A percentile compares a stretch with the other conserved stretches of the same genome.
These are phyloP conservation scores for Penicillium tannophilum DNA, from an alignment of 495 filamentous ascomycete species.

Conservation along the genomic window DNA sequence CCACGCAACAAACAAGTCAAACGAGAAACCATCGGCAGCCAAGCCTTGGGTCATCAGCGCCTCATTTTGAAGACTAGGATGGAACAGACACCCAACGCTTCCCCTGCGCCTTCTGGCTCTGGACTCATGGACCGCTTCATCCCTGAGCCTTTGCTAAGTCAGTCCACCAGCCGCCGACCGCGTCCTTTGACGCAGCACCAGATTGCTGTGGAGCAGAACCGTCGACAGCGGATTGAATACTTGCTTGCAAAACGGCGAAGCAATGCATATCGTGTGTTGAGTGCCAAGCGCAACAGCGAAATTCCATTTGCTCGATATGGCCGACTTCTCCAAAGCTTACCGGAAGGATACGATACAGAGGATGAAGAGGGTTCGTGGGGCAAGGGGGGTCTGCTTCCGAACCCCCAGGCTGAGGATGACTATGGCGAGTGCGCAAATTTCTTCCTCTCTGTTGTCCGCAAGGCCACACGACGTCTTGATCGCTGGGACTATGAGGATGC, in stretches of 20 bases:
- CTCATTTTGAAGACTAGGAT: constrained; percentile 52
- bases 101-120: constrained; percentile 53
- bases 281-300: constrained; percentile 60
- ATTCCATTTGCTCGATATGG: constrained; percentile 65
- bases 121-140: constrained; percentile 52
- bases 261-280: constrained; percentile 63
- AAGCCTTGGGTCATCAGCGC: constrained; percentile 43
- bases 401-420: constrained; percentile 67
- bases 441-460: constrained; percentile 71
- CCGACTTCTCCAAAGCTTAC: constrained; percentile 64
- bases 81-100: constrained; percentile 50
- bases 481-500: constrained; percentile 67
- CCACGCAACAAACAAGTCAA: constrained; percentile 40
- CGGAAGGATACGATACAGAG: constrained; percentile 78
- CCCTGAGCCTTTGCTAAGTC: constrained; percentile 39
- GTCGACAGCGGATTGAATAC: constrained; percentile 84
- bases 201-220: constrained; percentile 85
- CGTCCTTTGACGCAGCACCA: constrained; percentile 92
- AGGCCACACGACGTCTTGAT: constrained; percentile 67
- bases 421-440: constrained; percentile 76
- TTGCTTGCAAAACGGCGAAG: constrained; percentile 73
- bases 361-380: constrained; percentile 67
- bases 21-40: constrained; percentile 41
- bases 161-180: constrained; percentile 55
- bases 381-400: constrained; percentile 67